Percentiles rank a stretch among this genome's conserved stretches.
These are phyloP conservation scores for Globisporangium spinosum DNA, from an alignment of 352 stramenopile species.

Conservation along the genomic window DNA sequence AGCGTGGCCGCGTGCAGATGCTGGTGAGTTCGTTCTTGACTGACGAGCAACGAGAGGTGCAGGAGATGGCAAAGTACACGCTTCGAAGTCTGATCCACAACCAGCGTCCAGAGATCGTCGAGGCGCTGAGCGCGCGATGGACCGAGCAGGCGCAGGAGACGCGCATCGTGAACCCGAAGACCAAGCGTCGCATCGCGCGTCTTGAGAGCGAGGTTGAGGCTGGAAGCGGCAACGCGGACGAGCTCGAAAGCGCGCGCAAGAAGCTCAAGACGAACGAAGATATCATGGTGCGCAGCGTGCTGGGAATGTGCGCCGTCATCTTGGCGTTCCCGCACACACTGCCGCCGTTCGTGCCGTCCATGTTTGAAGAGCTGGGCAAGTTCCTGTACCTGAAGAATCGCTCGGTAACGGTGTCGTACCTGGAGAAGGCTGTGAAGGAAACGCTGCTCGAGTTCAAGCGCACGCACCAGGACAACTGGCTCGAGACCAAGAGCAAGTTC, in stretches of 20 bases:
- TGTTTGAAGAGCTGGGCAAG: constrained; percentile 69
- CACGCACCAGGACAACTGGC: constrained; percentile 83
- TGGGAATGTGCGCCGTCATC: constrained; percentile 66
- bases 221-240: constrained; percentile 19
- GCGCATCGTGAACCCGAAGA: constrained; percentile 54
- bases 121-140: constrained; percentile 35
- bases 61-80: constrained; percentile 77
- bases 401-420: constrained; percentile 53
- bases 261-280: constrained; percentile 44
- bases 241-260: constrained; percentile 31
- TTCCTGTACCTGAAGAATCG: constrained; percentile 68
- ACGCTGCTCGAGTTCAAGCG: constrained; percentile 82
- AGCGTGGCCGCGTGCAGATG: constrained; percentile 45
- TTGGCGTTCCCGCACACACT: constrained; percentile 78
- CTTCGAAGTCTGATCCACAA: constrained; percentile 65
- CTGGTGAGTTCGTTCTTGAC: constrained; percentile 54
- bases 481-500: constrained; percentile 65
- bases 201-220: constrained; percentile 29
- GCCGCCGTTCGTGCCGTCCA: constrained; percentile 55
- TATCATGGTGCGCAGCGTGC: constrained; percentile 59
- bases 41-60: constrained; percentile 73
- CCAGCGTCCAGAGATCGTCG: constrained; percentile 33
- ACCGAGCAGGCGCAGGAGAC: constrained; percentile 33
- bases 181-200: constrained; percentile 47
- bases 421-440: constrained; percentile 74